Conservation (phyloP, 768 basidiomycete genomes). For the Crepidotus variabilis region DNA sequence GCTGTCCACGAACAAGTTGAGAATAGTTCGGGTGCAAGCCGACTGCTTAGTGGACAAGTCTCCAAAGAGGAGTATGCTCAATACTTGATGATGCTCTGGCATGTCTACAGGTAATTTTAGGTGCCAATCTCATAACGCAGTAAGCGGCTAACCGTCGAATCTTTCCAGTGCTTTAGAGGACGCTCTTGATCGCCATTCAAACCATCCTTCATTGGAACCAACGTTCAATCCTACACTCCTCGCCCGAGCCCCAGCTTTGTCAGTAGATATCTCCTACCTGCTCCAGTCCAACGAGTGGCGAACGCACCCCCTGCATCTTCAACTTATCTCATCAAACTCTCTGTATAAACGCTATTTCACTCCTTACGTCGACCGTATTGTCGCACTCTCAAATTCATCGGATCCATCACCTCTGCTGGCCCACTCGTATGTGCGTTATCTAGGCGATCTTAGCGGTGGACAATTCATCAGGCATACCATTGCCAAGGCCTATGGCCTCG, state of each 20-base stretch:
- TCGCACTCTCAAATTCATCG: conserved; percentile 36
- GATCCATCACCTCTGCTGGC: conserved; percentile 59
- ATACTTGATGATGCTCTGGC: conserved; percentile 76
- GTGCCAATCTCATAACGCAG: neutral
- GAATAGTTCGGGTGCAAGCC: conserved; percentile 52
- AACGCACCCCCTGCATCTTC: conserved; percentile 47
- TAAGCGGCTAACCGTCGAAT: neutral
- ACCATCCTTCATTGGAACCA: conserved; percentile 58
- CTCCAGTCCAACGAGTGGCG: conserved; percentile 55
- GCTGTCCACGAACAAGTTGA: conserved; percentile 57
- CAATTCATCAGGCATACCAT: conserved; percentile 63
- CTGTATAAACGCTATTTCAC: conserved; percentile 30
- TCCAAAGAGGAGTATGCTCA: conserved; percentile 62
- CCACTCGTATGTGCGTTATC: conserved; percentile 80
- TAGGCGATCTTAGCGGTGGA: conserved; percentile 79
- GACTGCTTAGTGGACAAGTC: conserved; percentile 56
- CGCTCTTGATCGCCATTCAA: conserved; percentile 54
- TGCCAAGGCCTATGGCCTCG: conserved; percentile 64
- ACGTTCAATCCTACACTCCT: conserved; percentile 72
- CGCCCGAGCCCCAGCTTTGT: conserved; percentile 53
- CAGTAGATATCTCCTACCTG: conserved; percentile 65
- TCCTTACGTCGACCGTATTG: conserved; percentile 52
- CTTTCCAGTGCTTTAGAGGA: conserved; percentile 48
- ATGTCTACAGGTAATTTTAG: conserved; percentile 68
- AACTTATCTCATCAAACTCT: conserved; percentile 44